These are phyloP conservation scores for Leucosporidium yakuticum DNA, from an alignment of 768 basidiomycete genomes.

Conservation along the genomic window DNA sequence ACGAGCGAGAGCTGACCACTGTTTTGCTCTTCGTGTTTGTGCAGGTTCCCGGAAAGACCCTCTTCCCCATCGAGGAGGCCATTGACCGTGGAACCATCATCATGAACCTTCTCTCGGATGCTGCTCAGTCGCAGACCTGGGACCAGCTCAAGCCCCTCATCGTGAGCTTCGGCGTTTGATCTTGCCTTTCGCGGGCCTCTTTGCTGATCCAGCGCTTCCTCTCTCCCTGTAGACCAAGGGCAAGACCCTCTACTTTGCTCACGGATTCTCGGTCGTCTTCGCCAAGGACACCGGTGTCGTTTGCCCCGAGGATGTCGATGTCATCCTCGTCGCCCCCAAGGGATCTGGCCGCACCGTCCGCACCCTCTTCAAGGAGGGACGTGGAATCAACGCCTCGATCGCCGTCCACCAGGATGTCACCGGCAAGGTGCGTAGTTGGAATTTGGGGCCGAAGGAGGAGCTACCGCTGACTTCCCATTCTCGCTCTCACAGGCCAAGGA, in stretches of 20 bases:
- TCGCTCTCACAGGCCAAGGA: slow-evolving; percentile 60
- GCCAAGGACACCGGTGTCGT: slow-evolving; percentile 93
- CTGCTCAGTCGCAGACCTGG: slow-evolving; percentile 98
- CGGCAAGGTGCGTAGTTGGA: slow-evolving; percentile 54
- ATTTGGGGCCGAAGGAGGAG: neutral
- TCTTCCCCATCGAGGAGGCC: slow-evolving; percentile 97
- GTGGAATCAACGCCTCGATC: slow-evolving; percentile 91
- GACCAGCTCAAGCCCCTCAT: slow-evolving; percentile 79
- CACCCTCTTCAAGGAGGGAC: slow-evolving; percentile 99
- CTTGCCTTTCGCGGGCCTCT: neutral
- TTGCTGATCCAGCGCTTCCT: too few species aligned
- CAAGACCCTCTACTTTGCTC: slow-evolving; percentile 99
- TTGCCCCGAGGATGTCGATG: slow-evolving; percentile 88
- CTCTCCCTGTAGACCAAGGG: slow-evolving; percentile 63
- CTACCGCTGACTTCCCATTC: neutral
- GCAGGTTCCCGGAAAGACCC: slow-evolving; percentile 88
- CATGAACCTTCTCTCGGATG: slow-evolving; percentile 99
- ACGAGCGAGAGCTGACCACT: neutral
- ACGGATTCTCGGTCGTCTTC: slow-evolving; percentile 98
- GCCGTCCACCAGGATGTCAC: slow-evolving; percentile 97
- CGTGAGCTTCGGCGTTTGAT: slow-evolving; percentile 33
- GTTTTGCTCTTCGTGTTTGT: slow-evolving; percentile 3
- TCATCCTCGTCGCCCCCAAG: slow-evolving; percentile 98
- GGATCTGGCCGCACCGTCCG: slow-evolving; percentile 98
- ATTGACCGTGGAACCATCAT: slow-evolving; percentile 93